Base-by-base conservation (phyloP, 305 asterid genomes). In the Galium porrigens region DNA sequence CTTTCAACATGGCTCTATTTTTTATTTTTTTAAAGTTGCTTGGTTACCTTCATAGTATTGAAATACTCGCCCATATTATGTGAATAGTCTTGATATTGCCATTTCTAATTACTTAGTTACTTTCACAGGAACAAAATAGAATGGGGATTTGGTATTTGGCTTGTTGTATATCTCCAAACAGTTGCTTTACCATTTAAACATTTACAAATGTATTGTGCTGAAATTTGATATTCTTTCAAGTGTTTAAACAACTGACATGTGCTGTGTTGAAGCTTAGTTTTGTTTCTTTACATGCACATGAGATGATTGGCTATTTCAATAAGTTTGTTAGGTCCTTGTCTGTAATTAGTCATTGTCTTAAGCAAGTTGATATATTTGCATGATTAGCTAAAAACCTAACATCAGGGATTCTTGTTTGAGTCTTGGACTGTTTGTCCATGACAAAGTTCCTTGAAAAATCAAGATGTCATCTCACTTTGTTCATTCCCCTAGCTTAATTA, bases 101-200 rank as follows among this genome's bases (percentile, higher is more conserved):
- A 10, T 56, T 39, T 12, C 54, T 10, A 17, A 10, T 12, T 11
- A 44, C 51, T 41, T 9, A 5, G 51, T 44, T 44, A 44, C 51
- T 44, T 44, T 2, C 1, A 44, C 51, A 44, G 17, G 17, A 44
- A 10, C 7, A 44, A 14, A 44, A 10, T 44, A 27, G n/a, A 55
- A 56, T 56, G 61, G 32, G 41, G 25, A 42, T 41, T 42, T 39
- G 30, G 34, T 37, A 5, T 37, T 60, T 62, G 37, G 14, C 6
- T 41, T 22, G 11, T 60, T 11, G 48, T 61, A 25, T 20, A 60
- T 8, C 30, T 29, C 17, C 36, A 55, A 55, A 27, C 36, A 25
- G 32, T 57, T 57, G 34, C 62, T 57, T 36, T n/a, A 57, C 62
- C 61, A 27, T 56, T 10, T 27, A 57, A 27, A 27, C 30, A 27